Conservation (phyloP, 1,284 basidiomycete genomes). For the Agaricales sp. region DNA sequence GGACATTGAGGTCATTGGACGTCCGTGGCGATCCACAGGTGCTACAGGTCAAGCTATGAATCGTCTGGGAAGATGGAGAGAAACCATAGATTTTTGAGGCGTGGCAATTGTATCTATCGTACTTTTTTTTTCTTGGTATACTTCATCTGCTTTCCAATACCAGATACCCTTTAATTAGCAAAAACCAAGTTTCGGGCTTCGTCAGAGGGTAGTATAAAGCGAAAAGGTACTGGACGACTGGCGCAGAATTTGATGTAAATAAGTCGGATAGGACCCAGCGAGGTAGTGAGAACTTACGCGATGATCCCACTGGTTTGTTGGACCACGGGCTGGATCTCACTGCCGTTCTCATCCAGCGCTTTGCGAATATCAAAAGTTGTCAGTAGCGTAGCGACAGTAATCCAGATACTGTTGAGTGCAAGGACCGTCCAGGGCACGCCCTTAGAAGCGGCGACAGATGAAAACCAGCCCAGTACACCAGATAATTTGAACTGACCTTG, state of each 20-base stretch:
- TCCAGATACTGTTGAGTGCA: constrained; percentile 42
- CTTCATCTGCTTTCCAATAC: too few relatives aligned
- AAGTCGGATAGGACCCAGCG: too few relatives aligned
- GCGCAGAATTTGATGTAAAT: background rate
- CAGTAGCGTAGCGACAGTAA: constrained; percentile 37
- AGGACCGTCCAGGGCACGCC: constrained; percentile 18
- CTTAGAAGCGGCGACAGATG: background rate
- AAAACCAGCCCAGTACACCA: background rate
- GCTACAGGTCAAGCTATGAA: too few relatives aligned
- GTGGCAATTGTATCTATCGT: too few relatives aligned
- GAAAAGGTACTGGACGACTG: background rate
- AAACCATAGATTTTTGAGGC: too few relatives aligned
- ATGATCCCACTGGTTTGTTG: background rate
- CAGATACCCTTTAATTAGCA: too few relatives aligned
- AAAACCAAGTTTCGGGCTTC: too few relatives aligned
- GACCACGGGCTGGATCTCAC: constrained; percentile 29
- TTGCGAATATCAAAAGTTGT: constrained; percentile 42
- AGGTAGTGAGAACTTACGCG: background rate
- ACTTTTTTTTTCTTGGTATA: too few relatives aligned
- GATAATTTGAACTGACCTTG: background rate
- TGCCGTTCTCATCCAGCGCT: constrained; percentile 32
- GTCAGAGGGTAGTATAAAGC: background rate
- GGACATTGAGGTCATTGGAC: too few relatives aligned
- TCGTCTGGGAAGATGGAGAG: too few relatives aligned
- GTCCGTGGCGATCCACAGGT: too few relatives aligned